Evolutionary conservation across 345 rosid genomes (phyloP), one percentile per base, ranked within the genome.

Genomic region (Anacardium occidentale): DNA sequence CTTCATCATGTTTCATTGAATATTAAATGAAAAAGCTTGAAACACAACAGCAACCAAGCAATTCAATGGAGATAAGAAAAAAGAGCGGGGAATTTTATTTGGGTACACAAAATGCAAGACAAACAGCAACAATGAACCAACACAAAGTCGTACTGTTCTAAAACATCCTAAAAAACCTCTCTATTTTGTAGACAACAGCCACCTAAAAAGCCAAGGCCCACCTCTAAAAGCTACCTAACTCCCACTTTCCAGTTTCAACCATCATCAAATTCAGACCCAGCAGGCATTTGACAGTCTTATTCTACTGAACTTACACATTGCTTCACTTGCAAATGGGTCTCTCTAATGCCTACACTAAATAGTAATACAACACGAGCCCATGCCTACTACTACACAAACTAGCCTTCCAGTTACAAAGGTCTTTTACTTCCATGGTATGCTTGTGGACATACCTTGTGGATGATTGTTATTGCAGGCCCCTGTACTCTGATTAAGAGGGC

Each of bases 351-450:
- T 76, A 54, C 10, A 45, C 25, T 62, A 44, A 63, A 67, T 62
- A 47, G 56, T 55, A 62, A n/a, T 50, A 69, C 74, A 74, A 66
- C 72, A 66, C 64, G 74, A 56, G 66, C 50, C 51, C 71, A 50
- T 25, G 61, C 68, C 74, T 76, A 21, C 79, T 76, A 21, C 79
- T 42, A 74, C 79, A 72, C 44, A 34, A 51, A 76, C 75, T 76
- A 70, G 80, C 76, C 25, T 15, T 37, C 7, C 8, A 40, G 58
- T 44, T 37, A 66, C 11, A 42, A 2, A 42, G 51, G 50, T 54
- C n/a, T n/a, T 45, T 72, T 83, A 87, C 80, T 90, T 85, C 93
- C 91, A 88, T 26, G 87, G 81, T 65, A 86, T 60, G 78, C 62
- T 67, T n/a, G 71, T 54, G 2, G 68, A 45, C 77, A 85, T 83